A percentile compares a stretch with the other conserved stretches of the same genome.
These are phyloP conservation scores for Claviceps lovelessii DNA, from an alignment of 2,329 filamentous ascomycete genomes.

Conservation along the genomic window DNA sequence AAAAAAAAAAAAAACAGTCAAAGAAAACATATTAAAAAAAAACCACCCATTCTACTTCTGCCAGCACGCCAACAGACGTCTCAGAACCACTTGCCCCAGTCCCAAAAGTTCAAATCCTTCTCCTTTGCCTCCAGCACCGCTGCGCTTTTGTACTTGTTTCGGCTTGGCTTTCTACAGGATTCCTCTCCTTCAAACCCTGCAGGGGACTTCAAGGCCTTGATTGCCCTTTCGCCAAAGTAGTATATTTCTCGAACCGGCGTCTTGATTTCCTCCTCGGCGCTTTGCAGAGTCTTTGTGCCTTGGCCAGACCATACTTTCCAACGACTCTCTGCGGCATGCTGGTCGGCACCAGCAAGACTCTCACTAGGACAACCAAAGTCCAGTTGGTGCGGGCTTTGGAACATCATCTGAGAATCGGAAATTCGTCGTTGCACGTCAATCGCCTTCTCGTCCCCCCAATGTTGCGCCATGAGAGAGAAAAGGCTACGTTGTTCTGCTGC, in stretches of 20 bases:
- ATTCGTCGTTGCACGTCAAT: constrained; percentile 8
- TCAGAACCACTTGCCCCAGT: constrained; percentile 18
- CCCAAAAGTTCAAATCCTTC: constrained; percentile 13
- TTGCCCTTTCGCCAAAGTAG: constrained; percentile 5
- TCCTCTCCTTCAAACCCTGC: not conserved
- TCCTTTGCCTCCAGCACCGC: constrained; percentile 6
- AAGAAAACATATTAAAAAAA: no score
- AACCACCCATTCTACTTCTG: not conserved
- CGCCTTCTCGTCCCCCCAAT: constrained; percentile 34
- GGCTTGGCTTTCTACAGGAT: not conserved
- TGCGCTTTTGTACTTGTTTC: not conserved
- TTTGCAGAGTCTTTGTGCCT: not conserved
- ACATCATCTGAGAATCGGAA: constrained; percentile 4
- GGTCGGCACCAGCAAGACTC: not conserved
- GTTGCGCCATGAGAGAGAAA: constrained; percentile 29
- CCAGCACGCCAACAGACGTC: not conserved
- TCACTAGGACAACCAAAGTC: not conserved
- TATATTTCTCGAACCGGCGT: constrained; percentile 3
- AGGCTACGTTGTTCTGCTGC: constrained; percentile 21
- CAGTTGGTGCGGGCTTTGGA: not conserved
- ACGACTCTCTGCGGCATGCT: not conserved
- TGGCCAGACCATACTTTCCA: constrained; percentile 1
- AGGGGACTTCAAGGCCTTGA: constrained; percentile 1
- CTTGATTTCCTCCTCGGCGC: not conserved
- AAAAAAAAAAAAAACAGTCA: not conserved